Evolutionary conservation across 192 early-diverging fungal genomes (phyloP), one percentile per base, ranked within the genome.

Genomic region (Umbelopsis vinacea): DNA sequence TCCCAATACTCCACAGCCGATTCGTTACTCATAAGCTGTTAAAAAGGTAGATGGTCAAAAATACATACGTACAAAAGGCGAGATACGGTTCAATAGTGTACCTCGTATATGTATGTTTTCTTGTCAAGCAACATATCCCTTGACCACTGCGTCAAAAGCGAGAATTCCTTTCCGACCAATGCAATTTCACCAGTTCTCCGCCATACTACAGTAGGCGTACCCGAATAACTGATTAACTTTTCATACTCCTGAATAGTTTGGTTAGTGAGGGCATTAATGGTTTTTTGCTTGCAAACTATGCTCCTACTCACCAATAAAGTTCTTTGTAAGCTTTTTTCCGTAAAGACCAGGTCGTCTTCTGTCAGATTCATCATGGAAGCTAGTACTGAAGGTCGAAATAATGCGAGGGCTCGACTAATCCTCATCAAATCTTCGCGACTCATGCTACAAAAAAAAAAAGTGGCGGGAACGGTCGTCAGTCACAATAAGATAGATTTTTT

Each of bases 1-100:
- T 97, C 96, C 95, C 95, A 97, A 78, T 98, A 98, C 63, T 92
- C 92, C 46, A 97, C 94, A 2, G 94, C 94, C 6, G 94, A 95
- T 69, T 92, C 81, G 73, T 92, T 93, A 74, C 95, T 93, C 96
- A 98, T 98, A 69, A 98, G 85, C 89, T 93, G 79, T 55, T 81
- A 83, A 9, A 83, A 9, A 17, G 33, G 21, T 35, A 40, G 54
- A 53, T 7, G 21, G 33, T 10, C 29, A 63, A 29, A n/a, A 15
- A 37, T 6, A 21, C 46, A n/a, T 52, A 46, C 19, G 4, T 37
- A 66, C 8, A 50, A 24, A n/a, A 24, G 2, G 17, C 6, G 2
- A 50, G 38, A 54, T 15, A 8, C 0, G 29, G 12, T 26, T 55
- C 21, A 22, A 23, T 45, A 22, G 1, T 22, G 21, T 79, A 87